A percentile compares a stretch with the other conserved stretches of the same genome.
phyloP scores from a whole-genome alignment of 345 rosid genomes.

The Acer negundo region DNA sequence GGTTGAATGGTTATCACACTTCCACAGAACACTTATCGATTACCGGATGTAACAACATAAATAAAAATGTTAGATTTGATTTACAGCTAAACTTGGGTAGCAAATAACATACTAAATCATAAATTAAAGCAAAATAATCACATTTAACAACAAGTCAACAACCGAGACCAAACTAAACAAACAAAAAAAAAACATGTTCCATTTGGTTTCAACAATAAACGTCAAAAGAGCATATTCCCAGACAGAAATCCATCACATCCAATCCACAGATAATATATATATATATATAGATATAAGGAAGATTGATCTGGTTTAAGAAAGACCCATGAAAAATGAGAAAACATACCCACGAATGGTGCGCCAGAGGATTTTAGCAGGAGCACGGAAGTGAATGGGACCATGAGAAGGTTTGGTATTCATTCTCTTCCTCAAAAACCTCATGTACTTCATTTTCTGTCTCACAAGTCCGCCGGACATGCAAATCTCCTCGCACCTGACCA shows the following conservation, averaged over 20 bases:
- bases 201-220: background rate
- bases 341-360: constrained; percentile 83
- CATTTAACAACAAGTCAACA: background rate
- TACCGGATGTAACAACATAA: background rate
- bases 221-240: background rate
- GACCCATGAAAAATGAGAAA: background rate
- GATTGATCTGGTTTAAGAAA: background rate
- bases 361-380: constrained; percentile 92
- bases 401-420: constrained; percentile 97
- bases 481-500: constrained; percentile 81
- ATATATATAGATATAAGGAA: background rate
- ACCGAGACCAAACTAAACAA: background rate
- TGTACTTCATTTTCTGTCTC: constrained; percentile 91
- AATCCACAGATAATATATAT: background rate
- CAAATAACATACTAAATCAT: background rate
- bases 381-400: constrained; percentile 91
- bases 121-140: background rate
- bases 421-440: constrained; percentile 82
- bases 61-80: background rate
- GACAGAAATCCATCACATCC: background rate
- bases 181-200: too few species aligned
- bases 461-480: constrained; percentile 84
- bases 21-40: background rate
- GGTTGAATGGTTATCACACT: background rate
- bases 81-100: background rate